Conservation (phyloP, 805 yeast species). For the Teunomyces panamensis region DNA sequence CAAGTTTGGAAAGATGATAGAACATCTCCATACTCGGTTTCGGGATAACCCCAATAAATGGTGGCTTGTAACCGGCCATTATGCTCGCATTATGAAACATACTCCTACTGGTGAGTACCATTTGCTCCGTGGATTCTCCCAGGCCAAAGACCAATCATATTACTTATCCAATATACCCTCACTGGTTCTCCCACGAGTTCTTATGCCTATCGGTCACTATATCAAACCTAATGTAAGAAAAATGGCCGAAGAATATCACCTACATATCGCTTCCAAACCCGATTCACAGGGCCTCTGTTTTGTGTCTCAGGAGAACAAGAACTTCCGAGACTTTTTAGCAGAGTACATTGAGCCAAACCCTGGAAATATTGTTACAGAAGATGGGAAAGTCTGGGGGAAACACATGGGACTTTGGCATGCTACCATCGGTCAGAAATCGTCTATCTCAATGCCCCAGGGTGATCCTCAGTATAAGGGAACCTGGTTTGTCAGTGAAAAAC, state of each 20-base stretch:
- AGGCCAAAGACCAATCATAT: slow-evolving; percentile 83
- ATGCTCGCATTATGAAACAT: slow-evolving; percentile 51
- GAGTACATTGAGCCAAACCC: slow-evolving; percentile 72
- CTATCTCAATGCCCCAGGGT: slow-evolving; percentile 86
- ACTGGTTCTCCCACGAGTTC: slow-evolving; percentile 42
- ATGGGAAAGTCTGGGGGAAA: slow-evolving; percentile 71
- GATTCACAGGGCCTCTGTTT: slow-evolving; percentile 96
- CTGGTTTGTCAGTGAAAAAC: slow-evolving; percentile 85
- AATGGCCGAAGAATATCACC: slow-evolving; percentile 52
- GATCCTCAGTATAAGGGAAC: slow-evolving; percentile 69
- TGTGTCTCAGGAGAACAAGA: slow-evolving; percentile 61
- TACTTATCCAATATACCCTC: slow-evolving; percentile 70
- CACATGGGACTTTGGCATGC: slow-evolving; percentile 92
- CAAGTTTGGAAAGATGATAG: slow-evolving; percentile 78
- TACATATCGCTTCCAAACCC: slow-evolving; percentile 72
- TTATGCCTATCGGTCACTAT: slow-evolving; percentile 81
- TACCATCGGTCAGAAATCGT: slow-evolving; percentile 87
- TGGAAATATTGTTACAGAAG: slow-evolving; percentile 77
- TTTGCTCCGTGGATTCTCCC: slow-evolving; percentile 56
- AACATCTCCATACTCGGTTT: slow-evolving; percentile 43
- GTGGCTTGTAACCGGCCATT: slow-evolving; percentile 93
- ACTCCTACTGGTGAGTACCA: slow-evolving; percentile 32
- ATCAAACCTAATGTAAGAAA: slow-evolving; percentile 72
- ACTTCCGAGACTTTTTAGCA: slow-evolving; percentile 66
- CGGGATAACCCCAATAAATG: slow-evolving; percentile 37